Percentiles rank a stretch among this genome's conserved stretches.
phyloP scores from a whole-genome alignment of 768 basidiomycete genomes.

The Cyathus striatus region DNA sequence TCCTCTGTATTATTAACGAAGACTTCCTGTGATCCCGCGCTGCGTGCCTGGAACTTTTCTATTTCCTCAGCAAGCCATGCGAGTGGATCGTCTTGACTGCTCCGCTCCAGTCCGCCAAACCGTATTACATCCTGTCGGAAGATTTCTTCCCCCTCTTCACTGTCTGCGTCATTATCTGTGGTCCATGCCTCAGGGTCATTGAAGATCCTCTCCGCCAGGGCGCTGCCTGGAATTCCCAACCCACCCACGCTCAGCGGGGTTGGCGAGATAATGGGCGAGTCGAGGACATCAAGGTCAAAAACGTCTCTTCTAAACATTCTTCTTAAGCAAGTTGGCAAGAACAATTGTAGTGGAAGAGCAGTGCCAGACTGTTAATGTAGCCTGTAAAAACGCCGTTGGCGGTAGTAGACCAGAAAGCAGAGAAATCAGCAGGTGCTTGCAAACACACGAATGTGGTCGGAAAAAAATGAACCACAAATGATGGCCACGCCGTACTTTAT shows the following conservation, averaged over 20 bases:
- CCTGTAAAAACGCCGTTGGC: neutral
- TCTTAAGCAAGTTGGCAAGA: conserved; percentile 6
- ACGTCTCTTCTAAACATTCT: conserved; percentile 25
- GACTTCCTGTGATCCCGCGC: conserved; percentile 10
- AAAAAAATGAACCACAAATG: no score
- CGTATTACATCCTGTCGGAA: neutral
- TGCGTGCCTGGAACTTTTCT: conserved; percentile 18
- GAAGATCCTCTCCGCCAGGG: conserved; percentile 36
- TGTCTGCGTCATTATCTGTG: conserved; percentile 18
- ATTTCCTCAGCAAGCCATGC: conserved; percentile 30
- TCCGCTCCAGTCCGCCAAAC: neutral
- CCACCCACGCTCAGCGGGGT: conserved; percentile 20
- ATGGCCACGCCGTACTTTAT: no score
- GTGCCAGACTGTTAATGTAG: conserved; percentile 20
- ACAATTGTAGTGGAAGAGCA: conserved; percentile 13
- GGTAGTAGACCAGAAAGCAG: neutral
- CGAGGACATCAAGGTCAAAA: conserved; percentile 32
- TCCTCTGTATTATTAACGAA: conserved; percentile 9
- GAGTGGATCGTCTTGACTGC: conserved; percentile 12
- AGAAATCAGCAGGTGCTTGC: conserved; percentile 7
- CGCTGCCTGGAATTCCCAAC: conserved; percentile 28
- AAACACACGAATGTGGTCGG: neutral
- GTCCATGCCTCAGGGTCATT: conserved; percentile 40
- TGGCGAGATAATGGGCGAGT: conserved; percentile 30
- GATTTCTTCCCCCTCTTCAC: conserved; percentile 15